These are phyloP conservation scores for Penicillium sp. DNA, from an alignment of 2,329 filamentous ascomycete species.

Conservation along the genomic window DNA sequence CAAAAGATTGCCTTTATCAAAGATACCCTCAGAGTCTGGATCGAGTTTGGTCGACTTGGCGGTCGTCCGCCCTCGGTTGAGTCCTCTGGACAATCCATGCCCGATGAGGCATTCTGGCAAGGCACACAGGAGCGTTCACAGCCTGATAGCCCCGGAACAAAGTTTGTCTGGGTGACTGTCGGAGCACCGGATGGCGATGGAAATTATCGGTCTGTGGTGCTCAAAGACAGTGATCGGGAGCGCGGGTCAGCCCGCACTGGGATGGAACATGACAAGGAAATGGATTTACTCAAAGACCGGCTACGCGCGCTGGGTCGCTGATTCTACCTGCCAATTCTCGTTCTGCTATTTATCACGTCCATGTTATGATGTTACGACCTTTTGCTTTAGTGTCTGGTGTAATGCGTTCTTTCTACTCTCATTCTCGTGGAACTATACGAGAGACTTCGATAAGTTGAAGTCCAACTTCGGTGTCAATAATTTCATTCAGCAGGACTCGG, in stretches of 20 bases:
- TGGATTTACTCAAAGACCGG: constrained; percentile 32
- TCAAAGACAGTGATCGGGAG: constrained; percentile 28
- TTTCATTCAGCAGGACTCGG: not conserved
- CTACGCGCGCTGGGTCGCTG: constrained; percentile 27
- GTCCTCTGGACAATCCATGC: constrained; percentile 15
- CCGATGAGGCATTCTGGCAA: constrained; percentile 41
- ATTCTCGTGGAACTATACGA: not conserved
- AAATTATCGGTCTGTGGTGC: constrained; percentile 41
- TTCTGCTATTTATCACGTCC: constrained; percentile 11
- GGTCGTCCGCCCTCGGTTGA: constrained; percentile 28
- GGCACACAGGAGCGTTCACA: constrained; percentile 43
- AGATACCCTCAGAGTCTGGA: constrained; percentile 43
- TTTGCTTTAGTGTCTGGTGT: constrained; percentile 5
- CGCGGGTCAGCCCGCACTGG: constrained; percentile 19
- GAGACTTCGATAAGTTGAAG: not conserved
- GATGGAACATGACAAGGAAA: constrained; percentile 27
- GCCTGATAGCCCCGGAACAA: constrained; percentile 47
- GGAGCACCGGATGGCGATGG: constrained; percentile 49
- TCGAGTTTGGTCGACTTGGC: constrained; percentile 39
- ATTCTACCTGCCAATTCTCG: constrained; percentile 10
- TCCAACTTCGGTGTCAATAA: not conserved
- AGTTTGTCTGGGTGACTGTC: constrained; percentile 54
- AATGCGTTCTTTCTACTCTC: not conserved
- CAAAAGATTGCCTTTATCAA: constrained; percentile 45
- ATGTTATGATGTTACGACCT: constrained; percentile 29